These are phyloP conservation scores for Yamadazyma atlantica DNA, from an alignment of 1,139 yeast genomes.

Conservation along the genomic window DNA sequence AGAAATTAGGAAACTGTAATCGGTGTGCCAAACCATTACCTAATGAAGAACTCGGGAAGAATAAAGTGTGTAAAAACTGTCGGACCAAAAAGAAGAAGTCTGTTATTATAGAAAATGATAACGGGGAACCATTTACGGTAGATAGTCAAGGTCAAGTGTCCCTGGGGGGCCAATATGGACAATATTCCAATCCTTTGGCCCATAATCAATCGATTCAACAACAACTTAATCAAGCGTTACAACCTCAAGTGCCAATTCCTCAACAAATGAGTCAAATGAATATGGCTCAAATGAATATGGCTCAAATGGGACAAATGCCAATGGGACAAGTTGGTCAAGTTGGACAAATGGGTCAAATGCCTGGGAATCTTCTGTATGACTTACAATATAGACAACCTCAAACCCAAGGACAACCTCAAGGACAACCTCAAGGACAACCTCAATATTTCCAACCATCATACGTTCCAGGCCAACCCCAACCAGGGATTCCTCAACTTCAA, in stretches of 20 bases:
- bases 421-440: conserved; percentile 6
- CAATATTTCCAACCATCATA: conserved; percentile 1
- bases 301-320: conserved; percentile 1
- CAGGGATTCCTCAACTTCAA: conserved; percentile 1
- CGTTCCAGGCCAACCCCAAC: conserved; percentile 1
- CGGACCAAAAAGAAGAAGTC: conserved; percentile 51
- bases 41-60: conserved; percentile 46
- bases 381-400: conserved; percentile 3
- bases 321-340: background rate
- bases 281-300: no score
- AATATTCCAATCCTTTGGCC: conserved; percentile 6
- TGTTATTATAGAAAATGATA: background rate
- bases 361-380: conserved; percentile 1
- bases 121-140: background rate
- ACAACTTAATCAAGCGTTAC: conserved; percentile 16
- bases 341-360: conserved; percentile 1
- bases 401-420: conserved; percentile 4
- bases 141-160: background rate
- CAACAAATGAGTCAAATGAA: conserved; percentile 3
- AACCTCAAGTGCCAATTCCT: conserved; percentile 16
- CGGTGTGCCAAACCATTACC: conserved; percentile 55
- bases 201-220: conserved; percentile 12
- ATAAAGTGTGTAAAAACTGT: conserved; percentile 56
- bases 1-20: conserved; percentile 59
- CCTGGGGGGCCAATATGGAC: conserved; percentile 1